phyloP scores from a whole-genome alignment of 176 grass and related monocot species.

The Hyparrhenia diplandra region DNA sequence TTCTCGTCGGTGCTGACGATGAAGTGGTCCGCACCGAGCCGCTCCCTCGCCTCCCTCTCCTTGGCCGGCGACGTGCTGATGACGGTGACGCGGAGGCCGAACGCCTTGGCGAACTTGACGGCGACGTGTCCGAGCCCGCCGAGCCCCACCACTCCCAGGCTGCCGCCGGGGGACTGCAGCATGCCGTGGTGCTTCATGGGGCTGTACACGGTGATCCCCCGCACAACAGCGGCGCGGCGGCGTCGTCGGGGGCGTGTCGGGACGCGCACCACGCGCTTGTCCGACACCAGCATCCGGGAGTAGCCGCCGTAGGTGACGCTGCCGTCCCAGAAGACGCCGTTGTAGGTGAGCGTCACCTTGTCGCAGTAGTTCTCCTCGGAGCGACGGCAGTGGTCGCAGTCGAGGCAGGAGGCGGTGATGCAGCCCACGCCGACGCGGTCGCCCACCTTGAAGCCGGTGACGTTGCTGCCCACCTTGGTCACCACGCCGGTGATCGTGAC shows the following conservation, averaged over 20 bases:
- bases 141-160: neutral
- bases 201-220: constrained; percentile 68
- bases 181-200: constrained; percentile 65
- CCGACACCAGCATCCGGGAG: constrained; percentile 59
- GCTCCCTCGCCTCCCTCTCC: constrained; percentile 60
- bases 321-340: constrained; percentile 81
- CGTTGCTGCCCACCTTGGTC: constrained; percentile 50
- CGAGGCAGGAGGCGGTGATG: constrained; percentile 57
- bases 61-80: constrained; percentile 46
- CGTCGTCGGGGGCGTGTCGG: constrained; percentile 49
- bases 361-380: constrained; percentile 95
- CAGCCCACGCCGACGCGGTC: constrained; percentile 89
- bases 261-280: constrained; percentile 57
- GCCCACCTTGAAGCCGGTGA: constrained; percentile 38
- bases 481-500: constrained; percentile 83
- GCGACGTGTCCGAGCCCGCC: neutral
- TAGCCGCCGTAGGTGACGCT: constrained; percentile 89
- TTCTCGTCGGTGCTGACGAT: constrained; percentile 47
- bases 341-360: constrained; percentile 73
- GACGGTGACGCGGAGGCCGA: neutral
- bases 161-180: neutral
- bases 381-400: constrained; percentile 60
- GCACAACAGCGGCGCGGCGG: constrained; percentile 55
- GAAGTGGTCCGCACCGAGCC: constrained; percentile 53
- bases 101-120: neutral